These are phyloP conservation scores for Lasiodiplodia citricola DNA, from an alignment of 2,329 filamentous ascomycete species.

Conservation along the genomic window DNA sequence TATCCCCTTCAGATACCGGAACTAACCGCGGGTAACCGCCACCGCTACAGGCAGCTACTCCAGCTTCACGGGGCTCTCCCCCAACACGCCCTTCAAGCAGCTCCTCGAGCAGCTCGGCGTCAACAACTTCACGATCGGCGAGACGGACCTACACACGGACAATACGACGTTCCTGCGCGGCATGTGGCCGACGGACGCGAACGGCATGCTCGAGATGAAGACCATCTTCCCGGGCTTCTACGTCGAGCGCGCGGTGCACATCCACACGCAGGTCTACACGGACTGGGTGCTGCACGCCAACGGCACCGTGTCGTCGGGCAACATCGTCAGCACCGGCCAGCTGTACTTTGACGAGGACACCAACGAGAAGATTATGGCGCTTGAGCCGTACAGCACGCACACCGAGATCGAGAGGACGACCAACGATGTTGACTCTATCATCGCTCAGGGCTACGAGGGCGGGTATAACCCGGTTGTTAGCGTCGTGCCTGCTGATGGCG, in stretches of 20 bases:
- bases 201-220: slow-evolving; percentile 37
- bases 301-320: slow-evolving; percentile 35
- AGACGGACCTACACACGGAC: slow-evolving; percentile 35
- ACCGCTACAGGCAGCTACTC: slow-evolving; percentile 33
- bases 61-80: slow-evolving; percentile 35
- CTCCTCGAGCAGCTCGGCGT: slow-evolving; percentile 38
- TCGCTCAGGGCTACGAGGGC: slow-evolving; percentile 26
- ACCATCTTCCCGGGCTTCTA: slow-evolving; percentile 36
- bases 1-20: not conserved
- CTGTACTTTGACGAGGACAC: slow-evolving; percentile 41
- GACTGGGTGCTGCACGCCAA: slow-evolving; percentile 36
- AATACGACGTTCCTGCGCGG: slow-evolving; percentile 38
- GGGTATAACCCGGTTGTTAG: slow-evolving; percentile 33
- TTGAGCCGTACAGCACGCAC: slow-evolving; percentile 42
- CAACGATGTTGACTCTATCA: slow-evolving; percentile 37
- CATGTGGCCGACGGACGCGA: slow-evolving; percentile 36
- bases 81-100: slow-evolving; percentile 19
- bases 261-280: slow-evolving; percentile 33
- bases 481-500: slow-evolving; percentile 41
- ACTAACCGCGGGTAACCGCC: not conserved
- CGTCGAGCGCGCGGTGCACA: slow-evolving; percentile 33
- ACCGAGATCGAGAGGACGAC: slow-evolving; percentile 44
- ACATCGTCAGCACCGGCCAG: slow-evolving; percentile 41
- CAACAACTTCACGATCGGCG: slow-evolving; percentile 28
- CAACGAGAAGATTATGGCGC: slow-evolving; percentile 38